These are phyloP conservation scores for Phaeosphaeriaceae sp. DNA, from an alignment of 2,329 filamentous ascomycete species.

Conservation along the genomic window DNA sequence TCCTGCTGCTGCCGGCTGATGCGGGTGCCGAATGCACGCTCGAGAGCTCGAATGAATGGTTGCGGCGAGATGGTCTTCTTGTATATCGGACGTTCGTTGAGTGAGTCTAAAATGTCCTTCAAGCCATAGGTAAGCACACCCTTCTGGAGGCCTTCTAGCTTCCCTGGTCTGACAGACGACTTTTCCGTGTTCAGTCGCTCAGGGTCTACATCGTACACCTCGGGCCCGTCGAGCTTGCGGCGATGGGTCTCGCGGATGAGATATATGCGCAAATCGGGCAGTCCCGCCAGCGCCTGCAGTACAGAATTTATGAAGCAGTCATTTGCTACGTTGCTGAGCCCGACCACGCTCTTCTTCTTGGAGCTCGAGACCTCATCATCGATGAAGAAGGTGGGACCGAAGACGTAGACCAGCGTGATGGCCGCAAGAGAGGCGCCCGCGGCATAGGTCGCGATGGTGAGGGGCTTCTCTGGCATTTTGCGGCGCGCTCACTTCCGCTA, in stretches of 20 bases:
- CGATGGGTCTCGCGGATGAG: conserved; percentile 90
- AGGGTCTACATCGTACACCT: conserved; percentile 73
- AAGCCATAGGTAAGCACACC: conserved; percentile 85
- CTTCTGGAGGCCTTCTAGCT: conserved; percentile 70
- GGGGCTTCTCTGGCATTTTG: conserved; percentile 80
- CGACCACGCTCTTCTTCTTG: conserved; percentile 84
- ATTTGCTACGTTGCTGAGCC: conserved; percentile 87
- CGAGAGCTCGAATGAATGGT: conserved; percentile 82
- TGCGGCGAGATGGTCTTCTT: conserved; percentile 91
- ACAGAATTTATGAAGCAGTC: conserved; percentile 88
- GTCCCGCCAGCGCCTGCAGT: conserved; percentile 87
- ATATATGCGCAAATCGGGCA: conserved; percentile 88
- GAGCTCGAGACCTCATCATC: conserved; percentile 74
- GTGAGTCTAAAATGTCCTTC: conserved; percentile 88
- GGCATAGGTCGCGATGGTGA: conserved; percentile 89
- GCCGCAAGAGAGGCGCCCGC: conserved; percentile 94
- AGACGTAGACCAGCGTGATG: conserved; percentile 94
- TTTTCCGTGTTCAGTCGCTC: conserved; percentile 52
- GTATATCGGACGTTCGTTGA: conserved; percentile 93
- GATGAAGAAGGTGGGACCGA: conserved; percentile 95
- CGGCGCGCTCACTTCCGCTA: conserved; percentile 29
- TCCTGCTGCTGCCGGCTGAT: conserved; percentile 97
- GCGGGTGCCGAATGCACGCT: conserved; percentile 84
- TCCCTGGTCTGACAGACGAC: conserved; percentile 53
- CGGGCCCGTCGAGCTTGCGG: conserved; percentile 77